Evolutionary conservation across 257 asterid genomes (phyloP).

Genomic region (Capsicum rhomboideum): DNA sequence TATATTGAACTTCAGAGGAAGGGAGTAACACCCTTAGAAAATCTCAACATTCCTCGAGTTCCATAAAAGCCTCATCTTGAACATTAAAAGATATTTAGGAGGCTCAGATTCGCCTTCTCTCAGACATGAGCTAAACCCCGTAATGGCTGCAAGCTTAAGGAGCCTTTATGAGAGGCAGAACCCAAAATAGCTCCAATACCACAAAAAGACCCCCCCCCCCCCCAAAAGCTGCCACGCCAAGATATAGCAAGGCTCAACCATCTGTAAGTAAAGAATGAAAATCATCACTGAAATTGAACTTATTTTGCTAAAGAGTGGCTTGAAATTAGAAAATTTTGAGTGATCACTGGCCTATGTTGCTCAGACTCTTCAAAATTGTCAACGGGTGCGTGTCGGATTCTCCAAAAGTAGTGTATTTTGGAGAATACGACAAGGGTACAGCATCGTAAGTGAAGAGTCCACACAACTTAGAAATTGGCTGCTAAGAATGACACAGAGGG

Average conservation of each 20-base stretch:
- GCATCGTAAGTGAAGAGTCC: too few relatives aligned
- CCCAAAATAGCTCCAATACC: neutral
- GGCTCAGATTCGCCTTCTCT: neutral
- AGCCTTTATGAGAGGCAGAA: constrained; percentile 11
- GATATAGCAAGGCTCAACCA: neutral
- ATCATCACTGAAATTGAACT: neutral
- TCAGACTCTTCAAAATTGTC: too few relatives aligned
- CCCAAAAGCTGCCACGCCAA: neutral
- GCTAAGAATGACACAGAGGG: too few relatives aligned
- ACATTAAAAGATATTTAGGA: neutral
- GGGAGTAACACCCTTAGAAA: neutral
- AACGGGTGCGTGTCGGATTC: too few relatives aligned
- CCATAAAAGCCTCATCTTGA: neutral
- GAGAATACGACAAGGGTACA: too few relatives aligned
- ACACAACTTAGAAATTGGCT: too few relatives aligned
- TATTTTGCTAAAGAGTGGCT: neutral
- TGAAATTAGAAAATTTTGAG: neutral
- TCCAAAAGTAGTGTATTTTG: too few relatives aligned
- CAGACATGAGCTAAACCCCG: neutral
- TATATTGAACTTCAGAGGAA: neutral
- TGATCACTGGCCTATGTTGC: too few relatives aligned
- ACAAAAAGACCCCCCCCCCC: neutral
- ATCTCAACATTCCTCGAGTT: neutral
- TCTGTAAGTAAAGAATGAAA: neutral
- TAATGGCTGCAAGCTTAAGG: neutral